These are phyloP conservation scores for Eucalyptus fibrosa DNA, from an alignment of 345 rosid genomes.

Conservation along the genomic window DNA sequence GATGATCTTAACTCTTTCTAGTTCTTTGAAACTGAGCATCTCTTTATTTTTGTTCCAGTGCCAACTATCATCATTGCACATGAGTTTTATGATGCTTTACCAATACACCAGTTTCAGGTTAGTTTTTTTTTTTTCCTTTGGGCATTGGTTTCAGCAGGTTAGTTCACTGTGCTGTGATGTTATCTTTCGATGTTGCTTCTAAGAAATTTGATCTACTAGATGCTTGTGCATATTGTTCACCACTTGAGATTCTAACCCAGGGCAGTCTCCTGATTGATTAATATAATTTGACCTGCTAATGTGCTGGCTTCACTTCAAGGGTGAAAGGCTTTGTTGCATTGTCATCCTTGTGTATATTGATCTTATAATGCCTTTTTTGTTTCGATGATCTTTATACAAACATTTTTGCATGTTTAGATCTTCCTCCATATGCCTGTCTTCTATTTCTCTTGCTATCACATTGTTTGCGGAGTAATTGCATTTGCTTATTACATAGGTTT, in stretches of 20 bases:
- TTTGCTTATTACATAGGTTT: background rate
- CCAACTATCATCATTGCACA: slow-evolving; percentile 84
- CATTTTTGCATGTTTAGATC: background rate
- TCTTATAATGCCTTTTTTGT: background rate
- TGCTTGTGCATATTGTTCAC: background rate
- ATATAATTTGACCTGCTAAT: background rate
- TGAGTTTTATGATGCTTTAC: slow-evolving; percentile 94
- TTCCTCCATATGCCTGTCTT: background rate
- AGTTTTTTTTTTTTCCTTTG: background rate
- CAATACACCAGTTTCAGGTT: slow-evolving; percentile 96
- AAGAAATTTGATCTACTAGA: background rate
- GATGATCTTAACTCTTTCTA: background rate
- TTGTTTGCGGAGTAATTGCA: background rate
- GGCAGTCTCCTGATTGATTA: background rate
- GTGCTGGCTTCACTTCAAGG: background rate
- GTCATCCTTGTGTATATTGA: background rate
- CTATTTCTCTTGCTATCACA: background rate
- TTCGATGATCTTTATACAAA: background rate
- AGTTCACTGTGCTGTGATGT: background rate
- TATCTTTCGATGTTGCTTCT: background rate
- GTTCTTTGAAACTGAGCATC: background rate
- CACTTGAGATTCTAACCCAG: background rate
- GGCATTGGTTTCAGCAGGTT: background rate
- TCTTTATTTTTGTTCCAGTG: slow-evolving; percentile 26
- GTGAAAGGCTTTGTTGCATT: background rate